Base-by-base conservation (phyloP, 805 yeast species). In the Ogataea parapolymorpha region DNA sequence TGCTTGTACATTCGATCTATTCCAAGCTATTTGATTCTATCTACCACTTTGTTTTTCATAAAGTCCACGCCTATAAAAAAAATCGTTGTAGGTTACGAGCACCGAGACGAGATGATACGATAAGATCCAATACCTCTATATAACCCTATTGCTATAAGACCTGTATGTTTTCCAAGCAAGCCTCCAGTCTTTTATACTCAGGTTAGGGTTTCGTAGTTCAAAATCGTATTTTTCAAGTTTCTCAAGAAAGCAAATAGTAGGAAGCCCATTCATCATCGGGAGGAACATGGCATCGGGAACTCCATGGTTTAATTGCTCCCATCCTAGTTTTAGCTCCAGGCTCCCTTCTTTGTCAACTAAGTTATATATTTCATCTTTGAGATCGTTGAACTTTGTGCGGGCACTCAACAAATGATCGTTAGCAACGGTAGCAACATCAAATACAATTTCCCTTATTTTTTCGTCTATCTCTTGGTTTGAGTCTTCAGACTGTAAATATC, bases 371-470 rank as follows among this genome's bases (percentile, higher is more conserved):
- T 66, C 70, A 3, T 44, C 46, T 39, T 63, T 65, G 11, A 74
- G 58, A 24, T 66, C 56, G 1, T 51, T 45, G 17, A 82, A 58
- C 49, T 83, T 77, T n/a, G 66, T 59, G 36, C 84, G 67, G 1
- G 93, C 88, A 1, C 89, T 68, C 4, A 86, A 58, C 3, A 87
- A 55, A 59, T 86, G 95, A 58, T 86, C 95, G 61, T 87, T 86
- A 3, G 95, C 93, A 1, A 72, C 65, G 5, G 82, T 77, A 2
- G 93, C 85, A 5, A 82, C 75, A 34, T 81, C 86, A 54, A 74
- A 87, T 1, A 84, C 68, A 7, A 80, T 77, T 53, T 81, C 79
- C 44, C 75, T 73, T 42, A 84, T 52, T 39, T 61, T 62, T 26
- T 56, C 61, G 13, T 32, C 44, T 10, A 22, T 26, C 8, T 56